Evolutionary conservation across 148 eudicot genomes (phyloP).

Genomic region (Pharnaceum exiguum): DNA sequence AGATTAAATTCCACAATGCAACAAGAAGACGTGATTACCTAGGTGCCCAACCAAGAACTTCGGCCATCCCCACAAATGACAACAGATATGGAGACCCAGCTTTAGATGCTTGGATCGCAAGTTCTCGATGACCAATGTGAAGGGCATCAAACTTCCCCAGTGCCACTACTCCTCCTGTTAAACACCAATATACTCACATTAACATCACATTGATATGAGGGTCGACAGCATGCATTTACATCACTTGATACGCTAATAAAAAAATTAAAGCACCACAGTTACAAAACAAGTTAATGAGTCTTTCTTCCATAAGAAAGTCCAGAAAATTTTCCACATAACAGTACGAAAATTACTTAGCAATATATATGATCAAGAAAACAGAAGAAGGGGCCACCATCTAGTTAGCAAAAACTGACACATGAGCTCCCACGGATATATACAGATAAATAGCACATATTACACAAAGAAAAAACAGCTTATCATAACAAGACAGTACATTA

Average conservation of each 20-base stretch:
- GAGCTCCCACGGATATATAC: too few relatives aligned
- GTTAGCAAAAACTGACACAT: too few relatives aligned
- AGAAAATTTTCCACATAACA: too few relatives aligned
- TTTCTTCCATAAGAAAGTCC: too few relatives aligned
- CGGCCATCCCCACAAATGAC: constrained; percentile 95
- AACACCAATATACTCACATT: neutral
- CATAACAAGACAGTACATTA: too few relatives aligned
- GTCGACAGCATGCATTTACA: neutral
- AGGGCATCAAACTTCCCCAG: constrained; percentile 98
- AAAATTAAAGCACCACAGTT: too few relatives aligned
- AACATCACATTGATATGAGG: neutral
- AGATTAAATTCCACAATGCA: neutral
- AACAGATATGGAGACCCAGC: constrained; percentile 77
- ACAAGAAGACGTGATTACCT: constrained; percentile 44
- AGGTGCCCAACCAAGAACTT: constrained; percentile 94
- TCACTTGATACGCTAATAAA: neutral
- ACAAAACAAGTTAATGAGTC: too few relatives aligned
- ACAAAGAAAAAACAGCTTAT: too few relatives aligned
- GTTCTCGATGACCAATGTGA: constrained; percentile 94
- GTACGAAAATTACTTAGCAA: too few relatives aligned
- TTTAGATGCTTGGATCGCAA: constrained; percentile 87
- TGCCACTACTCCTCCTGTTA: constrained; percentile 85
- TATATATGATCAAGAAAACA: too few relatives aligned
- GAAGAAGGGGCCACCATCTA: too few relatives aligned
- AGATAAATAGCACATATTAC: too few relatives aligned